Evolutionary conservation across 768 basidiomycete species (phyloP), one percentile per base, ranked within the genome.

Genomic region (Crucibulum laeve): DNA sequence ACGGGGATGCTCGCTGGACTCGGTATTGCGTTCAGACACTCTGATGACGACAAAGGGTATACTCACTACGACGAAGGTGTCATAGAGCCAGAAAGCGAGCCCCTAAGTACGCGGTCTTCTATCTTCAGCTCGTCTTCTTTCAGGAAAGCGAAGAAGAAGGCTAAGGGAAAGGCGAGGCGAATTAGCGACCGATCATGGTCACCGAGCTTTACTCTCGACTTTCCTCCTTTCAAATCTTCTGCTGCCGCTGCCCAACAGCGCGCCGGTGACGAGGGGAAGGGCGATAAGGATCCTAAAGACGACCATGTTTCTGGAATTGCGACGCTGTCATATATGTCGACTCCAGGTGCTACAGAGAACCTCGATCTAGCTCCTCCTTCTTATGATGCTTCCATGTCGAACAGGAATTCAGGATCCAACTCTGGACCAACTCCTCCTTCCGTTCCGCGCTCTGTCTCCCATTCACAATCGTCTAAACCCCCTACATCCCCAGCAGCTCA

Each of bases 1-100:
- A 46, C 63, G 24, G 65, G 57, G 13, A 54, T 55, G n/a, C 49
- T 60, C 13, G 58, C 60, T 10, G 56, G 60, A 15, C 48, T 74
- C 4, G 69, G 69, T 2, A 61, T 76, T 23, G 54, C 60, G 7
- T 75, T 74, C 50, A 55, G 70, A 24, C 70, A 73, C 54, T 71
- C 73, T 3, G 61, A 48, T 44, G 53, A 50, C 15, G 57, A 44
- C 25, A 60, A 51, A 28, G 41, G 40, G 8, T 30, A 32, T 11
- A 33, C 48, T 5, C 54, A 57, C 36, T 45, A 36, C 5, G 44
- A 44, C 11, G 41, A 48, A 17, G 48, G 47, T 6, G 46, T 41
- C 26, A 14, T 40, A 24, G 14, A 41, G 41, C 23, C 28, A 25
- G 39, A 40, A 28, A 53, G 48, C 26, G 54, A 41, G n/a, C 26